Evolutionary conservation across 192 early-diverging fungal genomes (phyloP).

Genomic region (Podila horticola): DNA sequence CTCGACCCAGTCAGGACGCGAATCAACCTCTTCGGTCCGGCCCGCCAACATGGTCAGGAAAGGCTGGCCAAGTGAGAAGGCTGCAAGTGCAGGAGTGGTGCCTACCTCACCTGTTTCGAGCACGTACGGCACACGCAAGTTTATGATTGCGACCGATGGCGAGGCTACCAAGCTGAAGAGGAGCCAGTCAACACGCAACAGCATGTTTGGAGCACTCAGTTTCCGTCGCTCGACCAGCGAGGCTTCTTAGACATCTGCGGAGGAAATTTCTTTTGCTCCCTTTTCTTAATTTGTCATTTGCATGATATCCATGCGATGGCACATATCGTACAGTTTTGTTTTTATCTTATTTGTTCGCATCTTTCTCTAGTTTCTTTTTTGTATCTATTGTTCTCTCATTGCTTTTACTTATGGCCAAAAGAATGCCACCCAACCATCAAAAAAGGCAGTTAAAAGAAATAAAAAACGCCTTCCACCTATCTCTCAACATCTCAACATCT

Average conservation of each 20-base stretch:
- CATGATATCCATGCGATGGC: not conserved
- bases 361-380: not conserved
- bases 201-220: conserved; percentile 41
- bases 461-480: too few relatives aligned
- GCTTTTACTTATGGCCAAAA: not conserved
- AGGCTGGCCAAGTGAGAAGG: conserved; percentile 54
- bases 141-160: conserved; percentile 26
- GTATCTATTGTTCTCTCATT: not conserved
- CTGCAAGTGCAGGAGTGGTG: conserved; percentile 44
- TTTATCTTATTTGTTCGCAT: not conserved
- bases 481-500: too few relatives aligned
- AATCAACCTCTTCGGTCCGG: conserved; percentile 26
- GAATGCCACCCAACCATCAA: too few relatives aligned
- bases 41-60: conserved; percentile 38
- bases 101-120: conserved; percentile 23
- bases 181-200: conserved; percentile 46
- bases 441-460: too few relatives aligned
- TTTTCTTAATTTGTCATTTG: not conserved
- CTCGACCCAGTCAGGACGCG: conserved; percentile 36
- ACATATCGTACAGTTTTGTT: not conserved
- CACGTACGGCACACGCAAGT: conserved; percentile 46
- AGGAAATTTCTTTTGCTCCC: not conserved
- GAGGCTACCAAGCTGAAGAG: conserved; percentile 40
- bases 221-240: conserved; percentile 36
- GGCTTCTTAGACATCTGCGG: not conserved